Percentiles rank a stretch among this genome's conserved stretches.
phyloP scores from a whole-genome alignment of 2,329 filamentous ascomycete species.

The Fusarium sp. region DNA sequence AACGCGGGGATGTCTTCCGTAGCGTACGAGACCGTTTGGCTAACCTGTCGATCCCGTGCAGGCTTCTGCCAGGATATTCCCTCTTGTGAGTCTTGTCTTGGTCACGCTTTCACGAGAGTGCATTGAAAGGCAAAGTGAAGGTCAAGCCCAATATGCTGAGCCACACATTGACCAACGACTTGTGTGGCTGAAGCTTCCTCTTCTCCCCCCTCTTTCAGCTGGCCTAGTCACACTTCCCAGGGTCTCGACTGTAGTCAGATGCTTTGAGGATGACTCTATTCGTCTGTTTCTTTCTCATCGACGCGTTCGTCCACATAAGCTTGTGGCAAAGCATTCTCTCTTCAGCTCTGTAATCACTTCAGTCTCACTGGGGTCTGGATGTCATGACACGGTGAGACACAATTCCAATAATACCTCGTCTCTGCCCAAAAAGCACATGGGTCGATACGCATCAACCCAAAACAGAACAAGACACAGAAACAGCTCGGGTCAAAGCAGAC shows the following conservation, averaged over 20 bases:
- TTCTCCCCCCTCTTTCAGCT: constrained; percentile 30
- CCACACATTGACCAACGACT: constrained; percentile 16
- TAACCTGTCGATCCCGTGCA: constrained; percentile 22
- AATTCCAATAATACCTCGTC: constrained; percentile 20
- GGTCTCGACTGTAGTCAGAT: constrained; percentile 10
- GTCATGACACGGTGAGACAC: constrained; percentile 3
- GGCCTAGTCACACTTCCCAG: constrained; percentile 17
- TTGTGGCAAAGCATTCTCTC: constrained; percentile 16
- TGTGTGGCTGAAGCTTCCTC: constrained; percentile 8
- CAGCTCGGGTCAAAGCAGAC: constrained; percentile 24
- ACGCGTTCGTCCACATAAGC: constrained; percentile 16
- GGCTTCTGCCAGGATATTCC: constrained; percentile 26
- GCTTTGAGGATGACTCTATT: constrained; percentile 8
- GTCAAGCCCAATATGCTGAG: constrained; percentile 16
- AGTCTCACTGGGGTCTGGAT: no score
- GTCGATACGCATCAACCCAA: not conserved
- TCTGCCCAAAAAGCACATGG: constrained; percentile 13
- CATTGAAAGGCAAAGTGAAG: not conserved
- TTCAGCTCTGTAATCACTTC: not conserved
- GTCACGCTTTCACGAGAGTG: not conserved
- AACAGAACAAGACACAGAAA: not conserved
- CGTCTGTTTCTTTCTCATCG: not conserved
- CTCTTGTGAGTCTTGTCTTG: not conserved
- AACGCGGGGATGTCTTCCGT: not conserved
- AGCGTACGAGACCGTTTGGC: constrained; percentile 15